A percentile compares a stretch with the other conserved stretches of the same genome.
Conservation (phyloP, 495 filamentous ascomycete genomes). For the Xylaria bambusicola region DNA sequence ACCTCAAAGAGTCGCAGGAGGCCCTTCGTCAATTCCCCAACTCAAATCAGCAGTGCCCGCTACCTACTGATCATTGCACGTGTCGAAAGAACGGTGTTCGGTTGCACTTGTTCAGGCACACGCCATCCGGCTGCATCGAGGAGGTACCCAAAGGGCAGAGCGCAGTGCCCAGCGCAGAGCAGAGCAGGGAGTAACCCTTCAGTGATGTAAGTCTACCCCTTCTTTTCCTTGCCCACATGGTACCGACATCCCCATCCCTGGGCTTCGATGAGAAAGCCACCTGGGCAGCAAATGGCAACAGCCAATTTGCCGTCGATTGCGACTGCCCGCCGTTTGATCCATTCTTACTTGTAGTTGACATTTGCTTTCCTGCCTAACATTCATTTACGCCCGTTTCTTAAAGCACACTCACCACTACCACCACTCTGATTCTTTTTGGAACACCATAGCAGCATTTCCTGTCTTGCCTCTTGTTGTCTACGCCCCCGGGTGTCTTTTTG, state of each 20-base stretch:
- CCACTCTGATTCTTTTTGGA: background rate
- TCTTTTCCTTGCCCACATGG: background rate
- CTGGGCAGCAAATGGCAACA: background rate
- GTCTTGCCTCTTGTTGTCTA: background rate
- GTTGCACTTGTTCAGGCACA: background rate
- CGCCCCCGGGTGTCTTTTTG: background rate
- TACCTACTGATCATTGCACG: background rate
- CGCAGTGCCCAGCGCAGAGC: background rate
- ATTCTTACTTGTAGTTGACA: background rate
- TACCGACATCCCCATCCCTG: background rate
- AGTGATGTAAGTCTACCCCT: no score
- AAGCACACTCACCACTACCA: background rate
- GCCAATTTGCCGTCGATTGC: background rate
- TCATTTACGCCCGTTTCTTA: background rate
- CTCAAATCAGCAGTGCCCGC: background rate
- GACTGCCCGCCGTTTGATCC: background rate
- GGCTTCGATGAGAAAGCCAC: background rate
- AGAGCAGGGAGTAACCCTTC: background rate
- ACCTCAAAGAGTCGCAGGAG: constrained; percentile 7
- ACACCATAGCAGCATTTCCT: background rate
- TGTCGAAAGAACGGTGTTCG: background rate
- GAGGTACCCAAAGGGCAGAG: background rate
- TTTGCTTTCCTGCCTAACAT: background rate
- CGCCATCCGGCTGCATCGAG: background rate
- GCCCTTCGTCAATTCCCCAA: background rate